Conservation (phyloP, 352 stramenopile species). For the Phytophthora megakarya region DNA sequence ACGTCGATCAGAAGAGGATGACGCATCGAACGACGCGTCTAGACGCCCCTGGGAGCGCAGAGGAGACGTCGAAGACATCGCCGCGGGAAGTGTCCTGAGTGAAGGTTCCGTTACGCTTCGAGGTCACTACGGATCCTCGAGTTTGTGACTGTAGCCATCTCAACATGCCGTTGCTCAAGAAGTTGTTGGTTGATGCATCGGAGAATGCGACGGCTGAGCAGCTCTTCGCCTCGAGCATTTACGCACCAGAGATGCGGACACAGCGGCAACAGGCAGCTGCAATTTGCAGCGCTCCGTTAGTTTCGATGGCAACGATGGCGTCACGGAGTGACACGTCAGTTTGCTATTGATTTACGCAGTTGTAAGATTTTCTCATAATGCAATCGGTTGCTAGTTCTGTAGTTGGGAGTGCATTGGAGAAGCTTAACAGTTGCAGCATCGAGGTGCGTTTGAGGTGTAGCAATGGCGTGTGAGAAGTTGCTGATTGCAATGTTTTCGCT, state of each 20-base stretch:
- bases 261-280: constrained; percentile 41
- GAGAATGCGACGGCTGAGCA: constrained; percentile 42
- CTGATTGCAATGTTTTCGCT: constrained; percentile 4
- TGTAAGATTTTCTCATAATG: no score
- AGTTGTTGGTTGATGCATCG: constrained; percentile 22
- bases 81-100: constrained; percentile 9
- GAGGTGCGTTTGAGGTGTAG: constrained; percentile 8
- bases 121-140: constrained; percentile 15
- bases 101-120: constrained; percentile 18
- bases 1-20: not conserved
- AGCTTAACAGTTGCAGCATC: constrained; percentile 13
- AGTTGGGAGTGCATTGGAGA: constrained; percentile 9
- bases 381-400: constrained; percentile 16
- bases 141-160: constrained; percentile 26
- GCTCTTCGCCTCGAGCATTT: constrained; percentile 62
- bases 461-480: not conserved
- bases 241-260: constrained; percentile 31
- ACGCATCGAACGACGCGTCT: constrained; percentile 6
- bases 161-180: constrained; percentile 52
- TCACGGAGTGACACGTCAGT: not conserved
- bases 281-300: constrained; percentile 40
- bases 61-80: constrained; percentile 39
- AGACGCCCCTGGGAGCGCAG: constrained; percentile 18
- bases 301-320: constrained; percentile 41
- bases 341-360: not conserved